Evolutionary conservation across 768 basidiomycete species (phyloP).

Genomic region (Podaxis sp.): DNA sequence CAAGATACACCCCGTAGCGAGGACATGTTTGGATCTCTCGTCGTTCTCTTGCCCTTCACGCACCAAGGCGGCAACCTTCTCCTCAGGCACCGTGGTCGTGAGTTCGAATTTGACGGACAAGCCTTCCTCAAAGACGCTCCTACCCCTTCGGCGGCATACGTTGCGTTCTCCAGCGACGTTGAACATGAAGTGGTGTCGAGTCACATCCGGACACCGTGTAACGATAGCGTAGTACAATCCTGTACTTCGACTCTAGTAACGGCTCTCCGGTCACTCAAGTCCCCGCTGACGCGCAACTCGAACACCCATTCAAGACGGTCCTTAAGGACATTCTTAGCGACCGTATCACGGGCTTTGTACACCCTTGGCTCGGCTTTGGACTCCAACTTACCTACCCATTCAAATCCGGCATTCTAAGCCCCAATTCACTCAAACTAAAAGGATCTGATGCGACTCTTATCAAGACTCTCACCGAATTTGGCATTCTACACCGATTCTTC

Average conservation of each 20-base stretch:
- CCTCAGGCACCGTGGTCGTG: not conserved
- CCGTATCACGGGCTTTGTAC: slow-evolving; percentile 3
- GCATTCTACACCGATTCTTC: not conserved
- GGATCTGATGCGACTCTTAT: slow-evolving; percentile 16
- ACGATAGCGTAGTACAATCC: slow-evolving; percentile 16
- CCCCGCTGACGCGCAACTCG: not conserved
- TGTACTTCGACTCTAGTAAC: not conserved
- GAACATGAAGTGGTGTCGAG: slow-evolving; percentile 36
- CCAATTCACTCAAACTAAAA: slow-evolving; percentile 7
- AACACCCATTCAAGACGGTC: slow-evolving; percentile 5
- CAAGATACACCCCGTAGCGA: not conserved
- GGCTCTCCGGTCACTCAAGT: not conserved
- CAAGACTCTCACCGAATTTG: slow-evolving; percentile 3
- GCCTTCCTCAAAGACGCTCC: not conserved
- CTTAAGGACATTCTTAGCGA: slow-evolving; percentile 5
- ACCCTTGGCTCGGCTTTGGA: slow-evolving; percentile 19
- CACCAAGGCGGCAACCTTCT: not conserved
- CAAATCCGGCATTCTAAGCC: not conserved
- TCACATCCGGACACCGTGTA: slow-evolving; percentile 36
- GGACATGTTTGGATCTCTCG: not conserved
- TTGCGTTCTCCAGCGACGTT: slow-evolving; percentile 38
- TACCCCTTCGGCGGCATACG: slow-evolving; percentile 21
- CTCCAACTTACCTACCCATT: slow-evolving; percentile 19
- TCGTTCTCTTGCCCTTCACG: not conserved
- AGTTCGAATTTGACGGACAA: not conserved